Conservation (phyloP, 257 asterid genomes). For the Solanum infundibuliforme region DNA sequence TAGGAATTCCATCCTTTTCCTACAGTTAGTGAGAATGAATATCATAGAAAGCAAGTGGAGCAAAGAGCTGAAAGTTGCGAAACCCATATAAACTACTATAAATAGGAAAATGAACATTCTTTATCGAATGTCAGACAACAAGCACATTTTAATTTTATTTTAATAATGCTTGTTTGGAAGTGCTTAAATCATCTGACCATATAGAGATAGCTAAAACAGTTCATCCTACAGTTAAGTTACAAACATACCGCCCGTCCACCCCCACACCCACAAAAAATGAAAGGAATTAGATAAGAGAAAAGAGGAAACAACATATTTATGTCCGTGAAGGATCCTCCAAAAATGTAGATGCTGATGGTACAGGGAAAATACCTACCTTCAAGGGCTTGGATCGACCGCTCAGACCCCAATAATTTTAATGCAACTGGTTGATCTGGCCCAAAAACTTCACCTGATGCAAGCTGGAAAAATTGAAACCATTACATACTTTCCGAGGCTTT, state of each 20-base stretch:
- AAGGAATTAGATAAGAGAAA: not conserved
- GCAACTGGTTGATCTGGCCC: conserved; percentile 92
- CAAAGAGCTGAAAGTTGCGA: not conserved
- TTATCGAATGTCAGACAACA: not conserved
- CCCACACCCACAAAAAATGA: not conserved
- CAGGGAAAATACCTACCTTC: conserved; percentile 36
- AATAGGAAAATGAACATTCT: not conserved
- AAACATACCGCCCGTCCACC: not conserved
- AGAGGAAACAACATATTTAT: not conserved
- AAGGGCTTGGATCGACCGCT: conserved; percentile 81
- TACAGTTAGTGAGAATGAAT: not conserved
- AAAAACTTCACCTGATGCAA: conserved; percentile 84
- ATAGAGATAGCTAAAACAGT: not conserved
- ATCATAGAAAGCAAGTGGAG: not conserved
- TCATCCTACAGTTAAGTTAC: not conserved
- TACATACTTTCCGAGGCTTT: not conserved
- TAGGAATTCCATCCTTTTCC: not conserved
- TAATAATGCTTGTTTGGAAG: not conserved
- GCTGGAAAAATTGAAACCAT: conserved; percentile 24
- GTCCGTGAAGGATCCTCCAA: not conserved
- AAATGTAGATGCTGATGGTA: not conserved
- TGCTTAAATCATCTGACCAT: not conserved
- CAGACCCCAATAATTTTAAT: conserved; percentile 76
- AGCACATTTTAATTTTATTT: not conserved
- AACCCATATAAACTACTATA: not conserved